Conservation (phyloP, 1,139 yeast species). For the Nakaseomyces kungkrabaensis region DNA sequence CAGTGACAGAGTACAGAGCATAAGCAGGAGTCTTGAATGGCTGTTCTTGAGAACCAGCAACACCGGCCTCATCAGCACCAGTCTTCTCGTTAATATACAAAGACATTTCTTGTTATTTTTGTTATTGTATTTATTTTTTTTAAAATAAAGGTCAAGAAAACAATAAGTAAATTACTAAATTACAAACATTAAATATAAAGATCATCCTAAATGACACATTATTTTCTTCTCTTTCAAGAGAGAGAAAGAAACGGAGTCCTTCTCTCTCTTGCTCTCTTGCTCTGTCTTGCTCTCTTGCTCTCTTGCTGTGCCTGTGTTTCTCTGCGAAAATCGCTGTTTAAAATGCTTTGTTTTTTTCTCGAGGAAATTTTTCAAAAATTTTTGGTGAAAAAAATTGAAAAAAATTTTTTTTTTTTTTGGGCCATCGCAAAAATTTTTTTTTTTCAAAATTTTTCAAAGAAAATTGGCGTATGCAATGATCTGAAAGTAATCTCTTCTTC, state of each 20-base stretch:
- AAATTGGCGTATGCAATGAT: not conserved
- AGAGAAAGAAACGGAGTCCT: too few species aligned
- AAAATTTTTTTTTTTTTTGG: not conserved
- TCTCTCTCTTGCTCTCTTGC: too few species aligned
- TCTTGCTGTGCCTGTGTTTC: too few species aligned
- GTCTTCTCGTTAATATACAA: constrained; percentile 60
- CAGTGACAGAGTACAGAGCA: constrained; percentile 46
- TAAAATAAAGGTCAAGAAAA: not conserved
- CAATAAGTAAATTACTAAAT: not conserved
- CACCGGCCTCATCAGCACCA: constrained; percentile 49
- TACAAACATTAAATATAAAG: not conserved
- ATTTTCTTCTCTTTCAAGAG: too few species aligned
- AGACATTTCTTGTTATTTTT: not conserved
- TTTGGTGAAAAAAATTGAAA: not conserved
- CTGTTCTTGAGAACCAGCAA: constrained; percentile 49
- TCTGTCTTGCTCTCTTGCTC: too few species aligned
- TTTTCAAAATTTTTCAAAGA: too few species aligned
- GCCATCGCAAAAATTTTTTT: not conserved
- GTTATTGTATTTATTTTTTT: not conserved
- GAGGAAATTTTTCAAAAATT: too few species aligned
- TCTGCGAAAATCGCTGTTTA: too few species aligned
- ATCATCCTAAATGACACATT: too few species aligned
- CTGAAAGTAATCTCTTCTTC: not conserved
- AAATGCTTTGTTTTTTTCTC: too few species aligned
- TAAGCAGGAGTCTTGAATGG: constrained; percentile 82